Percentiles rank a stretch among this genome's conserved stretches.
Conservation (phyloP, 805 yeast species). For the Candida tallmaniae region DNA sequence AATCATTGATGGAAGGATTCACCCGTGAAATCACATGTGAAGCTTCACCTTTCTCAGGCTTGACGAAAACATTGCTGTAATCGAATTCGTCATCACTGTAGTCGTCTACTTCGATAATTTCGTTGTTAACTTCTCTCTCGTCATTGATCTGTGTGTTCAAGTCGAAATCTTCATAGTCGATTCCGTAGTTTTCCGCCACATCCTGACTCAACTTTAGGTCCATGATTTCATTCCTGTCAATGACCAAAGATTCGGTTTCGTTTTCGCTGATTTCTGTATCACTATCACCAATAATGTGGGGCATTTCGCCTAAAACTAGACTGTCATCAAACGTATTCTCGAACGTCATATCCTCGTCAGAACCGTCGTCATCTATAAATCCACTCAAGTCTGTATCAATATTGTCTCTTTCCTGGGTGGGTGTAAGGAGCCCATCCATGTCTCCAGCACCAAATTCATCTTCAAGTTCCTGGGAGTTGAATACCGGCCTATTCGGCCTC, state of each 20-base stretch:
- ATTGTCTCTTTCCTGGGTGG: constrained; percentile 27
- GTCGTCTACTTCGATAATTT: constrained; percentile 34
- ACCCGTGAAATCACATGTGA: constrained; percentile 1
- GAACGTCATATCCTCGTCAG: constrained; percentile 4
- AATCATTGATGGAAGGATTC: constrained; percentile 9
- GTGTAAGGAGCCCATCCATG: constrained; percentile 34
- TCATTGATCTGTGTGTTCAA: constrained; percentile 38
- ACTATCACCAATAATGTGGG: not conserved
- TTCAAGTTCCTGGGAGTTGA: constrained; percentile 14
- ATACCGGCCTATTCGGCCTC: not conserved
- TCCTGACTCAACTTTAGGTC: constrained; percentile 30
- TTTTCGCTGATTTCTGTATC: constrained; percentile 1
- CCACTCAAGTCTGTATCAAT: constrained; percentile 25
- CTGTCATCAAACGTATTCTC: constrained; percentile 1
- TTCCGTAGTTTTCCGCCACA: constrained; percentile 26
- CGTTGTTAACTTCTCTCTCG: constrained; percentile 30
- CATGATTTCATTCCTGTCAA: constrained; percentile 18
- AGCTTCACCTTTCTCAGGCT: constrained; percentile 1
- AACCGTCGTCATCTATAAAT: constrained; percentile 16
- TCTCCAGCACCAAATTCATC: constrained; percentile 30
- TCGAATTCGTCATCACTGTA: constrained; percentile 16
- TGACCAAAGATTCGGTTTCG: not conserved
- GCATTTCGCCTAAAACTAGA: not conserved
- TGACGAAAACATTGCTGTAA: constrained; percentile 8
- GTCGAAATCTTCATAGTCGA: constrained; percentile 16